A percentile compares a stretch with the other conserved stretches of the same genome.
Conservation (phyloP, 352 stramenopile genomes). For the Thalassiosira hispida region DNA sequence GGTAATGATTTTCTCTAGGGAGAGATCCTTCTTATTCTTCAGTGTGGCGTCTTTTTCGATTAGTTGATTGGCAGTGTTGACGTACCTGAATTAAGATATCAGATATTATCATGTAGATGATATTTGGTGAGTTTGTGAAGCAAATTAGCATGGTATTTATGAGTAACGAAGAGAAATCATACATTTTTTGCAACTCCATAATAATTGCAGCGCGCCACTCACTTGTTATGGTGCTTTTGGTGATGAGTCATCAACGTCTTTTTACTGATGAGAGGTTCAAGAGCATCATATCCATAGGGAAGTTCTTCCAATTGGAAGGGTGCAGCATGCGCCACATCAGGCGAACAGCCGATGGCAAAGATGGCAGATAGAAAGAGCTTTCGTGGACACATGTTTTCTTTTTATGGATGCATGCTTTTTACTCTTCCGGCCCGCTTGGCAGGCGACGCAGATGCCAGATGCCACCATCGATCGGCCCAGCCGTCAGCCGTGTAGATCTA, state of each 20-base stretch:
- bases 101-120: not conserved
- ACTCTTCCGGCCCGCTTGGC: no score
- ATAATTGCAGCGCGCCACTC: not conserved
- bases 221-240: conserved; percentile 92
- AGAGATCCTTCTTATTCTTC: conserved; percentile 47
- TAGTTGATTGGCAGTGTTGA: conserved; percentile 70
- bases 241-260: conserved; percentile 88
- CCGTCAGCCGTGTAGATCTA: no score
- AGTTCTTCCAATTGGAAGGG: conserved; percentile 33
- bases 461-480: no score
- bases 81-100: conserved; percentile 49
- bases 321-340: not conserved
- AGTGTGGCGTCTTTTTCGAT: conserved; percentile 55
- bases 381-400: no score
- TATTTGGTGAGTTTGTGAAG: not conserved
- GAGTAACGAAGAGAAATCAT: not conserved
- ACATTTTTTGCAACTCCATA: not conserved
- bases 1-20: conserved; percentile 81
- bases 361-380: no score
- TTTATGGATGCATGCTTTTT: no score
- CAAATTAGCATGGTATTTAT: no score
- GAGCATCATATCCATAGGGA: conserved; percentile 48
- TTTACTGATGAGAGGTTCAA: conserved; percentile 53
- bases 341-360: no score
- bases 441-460: no score